Evolutionary conservation across 306 rosid species (phyloP), one percentile per base, ranked within the genome.

Genomic region (barrel medic (Medicago truncatula)): DNA sequence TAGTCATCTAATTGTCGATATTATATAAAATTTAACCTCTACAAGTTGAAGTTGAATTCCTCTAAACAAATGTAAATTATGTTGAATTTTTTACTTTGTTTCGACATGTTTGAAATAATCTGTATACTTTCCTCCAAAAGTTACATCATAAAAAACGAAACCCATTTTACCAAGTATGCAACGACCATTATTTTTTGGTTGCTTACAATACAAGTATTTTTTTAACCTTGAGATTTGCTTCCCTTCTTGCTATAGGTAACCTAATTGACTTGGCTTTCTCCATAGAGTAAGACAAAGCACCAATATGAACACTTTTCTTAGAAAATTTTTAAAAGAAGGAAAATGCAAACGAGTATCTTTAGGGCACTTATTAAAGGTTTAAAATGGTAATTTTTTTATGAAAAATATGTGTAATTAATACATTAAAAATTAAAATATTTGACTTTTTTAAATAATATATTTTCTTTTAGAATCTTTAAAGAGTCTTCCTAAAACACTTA

Each of bases 21-120:
- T 56, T 20, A 56, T 56, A 56, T 20, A 56, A 9, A 9, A 13
- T 56, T 56, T 10, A 56, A 56, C 60, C 11, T 18, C 60, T 18
- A 18, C 61, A 56, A 20, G 40, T 5, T 53, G n/a, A 43, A 67
- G 16, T 79, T 43, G 6, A 43, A 20, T 47, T 28, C 23, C 31
- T 28, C 31, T 28, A 28, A 28, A 28, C 3, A 0, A 28, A n/a
- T n/a, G n/a, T n/a, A 28, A 28, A 28, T 53, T 10, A 43, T 57
- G 16, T 79, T 43, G 6, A 43, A 20, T 47, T 40, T 20, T 74
- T 68, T 75, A 38, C 64, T 14, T 34, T 52, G 23, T 50, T 40
- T 73, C 41, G 18, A 47, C 20, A 76, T 76, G 80, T 81, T 81
- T 81, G 81, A 76, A 49, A 70, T 53, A 76, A 53, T 21, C 53